These are phyloP conservation scores for Metschnikowia reukaufii DNA, from an alignment of 805 yeast genomes.

Conservation along the genomic window DNA sequence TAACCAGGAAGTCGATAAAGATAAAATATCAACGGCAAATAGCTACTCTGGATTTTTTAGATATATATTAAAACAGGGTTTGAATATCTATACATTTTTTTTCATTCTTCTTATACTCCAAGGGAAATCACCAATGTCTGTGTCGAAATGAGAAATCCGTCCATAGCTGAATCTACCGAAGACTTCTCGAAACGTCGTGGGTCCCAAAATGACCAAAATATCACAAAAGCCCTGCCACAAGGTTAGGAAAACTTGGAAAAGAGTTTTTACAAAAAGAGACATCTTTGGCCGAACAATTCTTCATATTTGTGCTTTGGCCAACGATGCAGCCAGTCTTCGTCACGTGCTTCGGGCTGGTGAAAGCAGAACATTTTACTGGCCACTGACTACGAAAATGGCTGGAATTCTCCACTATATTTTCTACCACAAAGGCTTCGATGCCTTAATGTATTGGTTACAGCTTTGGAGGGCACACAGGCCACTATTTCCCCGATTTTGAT, in stretches of 20 bases:
- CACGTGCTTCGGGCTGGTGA: conserved; percentile 49
- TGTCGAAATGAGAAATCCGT: conserved; percentile 1
- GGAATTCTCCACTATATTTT: conserved; percentile 80
- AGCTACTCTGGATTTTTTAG: no score
- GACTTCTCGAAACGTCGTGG: not conserved
- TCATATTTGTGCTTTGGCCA: conserved; percentile 54
- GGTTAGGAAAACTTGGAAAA: not conserved
- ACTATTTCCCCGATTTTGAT: conserved; percentile 23
- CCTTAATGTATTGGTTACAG: conserved; percentile 42
- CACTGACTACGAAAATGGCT: conserved; percentile 73
- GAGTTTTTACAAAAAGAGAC: conserved; percentile 53
- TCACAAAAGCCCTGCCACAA: not conserved
- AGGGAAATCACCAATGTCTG: not conserved
- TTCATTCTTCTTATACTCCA: no score
- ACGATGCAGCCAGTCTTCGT: conserved; percentile 47
- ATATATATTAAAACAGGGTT: no score
- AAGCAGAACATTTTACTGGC: conserved; percentile 40
- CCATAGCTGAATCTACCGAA: not conserved
- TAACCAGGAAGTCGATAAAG: no score
- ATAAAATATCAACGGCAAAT: no score
- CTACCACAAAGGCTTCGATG: conserved; percentile 55
- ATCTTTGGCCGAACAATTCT: conserved; percentile 67
- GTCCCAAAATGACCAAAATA: not conserved
- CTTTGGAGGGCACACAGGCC: conserved; percentile 6
- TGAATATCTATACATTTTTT: no score